Conservation (phyloP, 2,329 filamentous ascomycete species). For the Claviceps paspali region DNA sequence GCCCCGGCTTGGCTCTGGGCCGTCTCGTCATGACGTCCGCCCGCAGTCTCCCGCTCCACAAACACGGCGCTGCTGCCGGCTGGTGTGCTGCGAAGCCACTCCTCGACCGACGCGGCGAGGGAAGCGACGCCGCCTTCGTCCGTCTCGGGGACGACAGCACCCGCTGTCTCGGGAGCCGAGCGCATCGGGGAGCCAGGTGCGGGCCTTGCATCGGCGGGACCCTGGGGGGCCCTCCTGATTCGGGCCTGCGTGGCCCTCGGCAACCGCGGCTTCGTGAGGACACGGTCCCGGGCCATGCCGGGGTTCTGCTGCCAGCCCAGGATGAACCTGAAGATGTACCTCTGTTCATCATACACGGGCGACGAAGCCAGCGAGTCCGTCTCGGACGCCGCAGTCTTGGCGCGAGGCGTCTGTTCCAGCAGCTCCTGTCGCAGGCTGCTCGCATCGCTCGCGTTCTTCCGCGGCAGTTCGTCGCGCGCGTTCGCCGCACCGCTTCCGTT, state of each 20-base stretch:
- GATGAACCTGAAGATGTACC: constrained; percentile 60
- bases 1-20: constrained; percentile 1
- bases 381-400: constrained; percentile 27
- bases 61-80: not conserved
- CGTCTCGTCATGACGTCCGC: not conserved
- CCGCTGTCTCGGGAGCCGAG: not conserved
- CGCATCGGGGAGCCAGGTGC: not conserved
- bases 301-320: constrained; percentile 48
- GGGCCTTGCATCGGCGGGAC: not conserved
- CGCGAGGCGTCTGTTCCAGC: constrained; percentile 8
- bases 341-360: constrained; percentile 37
- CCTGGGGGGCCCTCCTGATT: constrained; percentile 30
- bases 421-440: not conserved
- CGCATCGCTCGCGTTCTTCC: constrained; percentile 1
- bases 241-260: constrained; percentile 55
- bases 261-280: constrained; percentile 53
- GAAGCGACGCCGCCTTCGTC: constrained; percentile 5
- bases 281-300: constrained; percentile 40
- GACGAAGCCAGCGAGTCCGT: constrained; percentile 39
- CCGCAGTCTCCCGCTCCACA: not conserved
- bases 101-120: constrained; percentile 18
- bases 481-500: constrained; percentile 7
- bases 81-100: constrained; percentile 11
- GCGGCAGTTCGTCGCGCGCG: not conserved
- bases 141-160: not conserved